A percentile compares a stretch with the other conserved stretches of the same genome.
phyloP scores from a whole-genome alignment of 2,329 filamentous ascomycete species.

The Aspergillus nomiae region DNA sequence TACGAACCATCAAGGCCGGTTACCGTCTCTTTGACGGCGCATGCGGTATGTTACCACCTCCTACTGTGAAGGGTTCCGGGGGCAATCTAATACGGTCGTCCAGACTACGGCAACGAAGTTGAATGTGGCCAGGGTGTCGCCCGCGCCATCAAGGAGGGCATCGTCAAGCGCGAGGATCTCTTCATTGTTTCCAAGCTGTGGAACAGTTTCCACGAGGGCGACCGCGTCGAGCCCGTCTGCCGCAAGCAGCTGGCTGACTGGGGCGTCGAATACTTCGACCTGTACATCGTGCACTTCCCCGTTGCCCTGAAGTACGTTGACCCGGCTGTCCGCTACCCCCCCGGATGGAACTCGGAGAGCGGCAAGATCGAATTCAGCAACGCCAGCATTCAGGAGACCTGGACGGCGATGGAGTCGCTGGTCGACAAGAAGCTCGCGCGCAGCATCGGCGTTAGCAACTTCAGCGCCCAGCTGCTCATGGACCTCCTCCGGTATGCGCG shows the following conservation, averaged over 20 bases:
- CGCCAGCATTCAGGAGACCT: slow-evolving; percentile 77
- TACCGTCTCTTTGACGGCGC: slow-evolving; percentile 65
- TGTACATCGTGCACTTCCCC: slow-evolving; percentile 89
- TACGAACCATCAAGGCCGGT: slow-evolving; percentile 69
- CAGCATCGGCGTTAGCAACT: slow-evolving; percentile 82
- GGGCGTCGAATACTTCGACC: slow-evolving; percentile 85
- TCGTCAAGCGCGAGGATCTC: slow-evolving; percentile 82
- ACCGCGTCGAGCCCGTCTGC: slow-evolving; percentile 74
- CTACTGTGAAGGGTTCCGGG: neutral
- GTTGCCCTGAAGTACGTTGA: slow-evolving; percentile 83
- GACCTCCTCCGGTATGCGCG: slow-evolving; percentile 78
- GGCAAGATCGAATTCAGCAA: slow-evolving; percentile 65
- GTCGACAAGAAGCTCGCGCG: slow-evolving; percentile 68
- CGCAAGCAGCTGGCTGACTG: slow-evolving; percentile 79
- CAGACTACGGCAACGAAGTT: slow-evolving; percentile 82
- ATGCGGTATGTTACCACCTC: slow-evolving; percentile 46
- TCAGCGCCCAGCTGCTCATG: slow-evolving; percentile 74
- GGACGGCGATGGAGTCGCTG: slow-evolving; percentile 76
- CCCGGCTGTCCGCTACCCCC: slow-evolving; percentile 75
- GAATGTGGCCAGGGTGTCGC: slow-evolving; percentile 76
- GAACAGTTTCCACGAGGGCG: slow-evolving; percentile 85
- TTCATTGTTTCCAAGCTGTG: slow-evolving; percentile 94
- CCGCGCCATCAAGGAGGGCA: slow-evolving; percentile 76
- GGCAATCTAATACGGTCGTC: neutral
- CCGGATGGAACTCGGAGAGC: slow-evolving; percentile 70